Conservation (phyloP, 129 eudicot genomes). For the Kitagawia praeruptora region DNA sequence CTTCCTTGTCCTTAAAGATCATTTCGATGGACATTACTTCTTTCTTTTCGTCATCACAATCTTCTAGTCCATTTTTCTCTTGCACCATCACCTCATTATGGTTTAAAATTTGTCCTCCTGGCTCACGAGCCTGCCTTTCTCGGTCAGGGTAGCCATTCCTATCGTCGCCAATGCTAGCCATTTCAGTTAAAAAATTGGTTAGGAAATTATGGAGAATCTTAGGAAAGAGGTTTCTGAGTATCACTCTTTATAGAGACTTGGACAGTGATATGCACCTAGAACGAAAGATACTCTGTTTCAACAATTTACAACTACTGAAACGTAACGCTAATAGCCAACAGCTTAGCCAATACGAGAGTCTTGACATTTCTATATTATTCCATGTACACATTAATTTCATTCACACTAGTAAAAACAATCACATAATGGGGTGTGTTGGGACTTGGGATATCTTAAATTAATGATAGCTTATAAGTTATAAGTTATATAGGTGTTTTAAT, state of each 20-base stretch:
- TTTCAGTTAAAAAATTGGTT: not conserved
- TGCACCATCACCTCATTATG: not conserved
- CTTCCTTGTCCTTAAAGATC: slow-evolving; percentile 2
- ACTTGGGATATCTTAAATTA: too few species aligned
- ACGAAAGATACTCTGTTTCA: not conserved
- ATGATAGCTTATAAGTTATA: too few species aligned
- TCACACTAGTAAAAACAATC: too few species aligned
- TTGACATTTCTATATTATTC: too few species aligned
- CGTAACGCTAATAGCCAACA: not conserved
- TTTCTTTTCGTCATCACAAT: not conserved
- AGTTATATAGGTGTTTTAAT: too few species aligned
- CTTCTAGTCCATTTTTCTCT: not conserved
- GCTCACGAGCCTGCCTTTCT: not conserved
- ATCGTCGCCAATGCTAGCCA: slow-evolving; percentile 1
- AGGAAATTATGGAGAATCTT: not conserved
- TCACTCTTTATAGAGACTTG: not conserved
- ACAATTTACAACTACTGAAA: not conserved
- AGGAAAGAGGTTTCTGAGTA: not conserved
- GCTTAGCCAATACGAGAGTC: not conserved
- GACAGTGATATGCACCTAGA: not conserved
- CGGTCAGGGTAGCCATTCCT: not conserved
- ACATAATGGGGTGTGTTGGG: too few species aligned
- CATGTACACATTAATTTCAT: too few species aligned
- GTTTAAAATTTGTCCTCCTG: not conserved
- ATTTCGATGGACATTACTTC: not conserved